Evolutionary conservation across 2,329 filamentous ascomycete species (phyloP).

Genomic region (Emericellopsis cladophorae): DNA sequence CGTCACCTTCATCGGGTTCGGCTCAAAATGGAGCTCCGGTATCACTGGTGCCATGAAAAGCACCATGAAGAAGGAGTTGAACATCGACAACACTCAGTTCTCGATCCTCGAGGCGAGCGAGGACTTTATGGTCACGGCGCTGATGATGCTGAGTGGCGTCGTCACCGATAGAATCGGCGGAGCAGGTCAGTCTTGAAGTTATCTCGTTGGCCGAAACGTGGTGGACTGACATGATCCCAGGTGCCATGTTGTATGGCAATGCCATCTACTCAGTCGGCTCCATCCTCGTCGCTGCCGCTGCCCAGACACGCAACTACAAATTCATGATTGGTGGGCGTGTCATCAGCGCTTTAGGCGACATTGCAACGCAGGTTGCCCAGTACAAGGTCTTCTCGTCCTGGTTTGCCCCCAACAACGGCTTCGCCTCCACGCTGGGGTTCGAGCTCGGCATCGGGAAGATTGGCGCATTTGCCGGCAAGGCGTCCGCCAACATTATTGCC

Average conservation of each 20-base stretch:
- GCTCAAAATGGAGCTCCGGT: conserved; percentile 40
- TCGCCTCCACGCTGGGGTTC: conserved; percentile 44
- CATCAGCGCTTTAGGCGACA: conserved; percentile 42
- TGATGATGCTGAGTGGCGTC: conserved; percentile 38
- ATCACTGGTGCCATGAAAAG: conserved; percentile 46
- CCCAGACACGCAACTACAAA: conserved; percentile 38
- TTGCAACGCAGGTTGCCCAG: conserved; percentile 47
- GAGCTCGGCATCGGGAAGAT: conserved; percentile 47
- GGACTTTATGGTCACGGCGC: conserved; percentile 43
- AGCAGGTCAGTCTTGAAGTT: conserved; percentile 19
- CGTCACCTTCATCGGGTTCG: conserved; percentile 39
- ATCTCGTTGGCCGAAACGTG: neutral
- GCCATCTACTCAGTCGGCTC: conserved; percentile 40
- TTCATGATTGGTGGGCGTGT: conserved; percentile 45
- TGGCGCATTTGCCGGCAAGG: conserved; percentile 43
- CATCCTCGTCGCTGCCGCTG: conserved; percentile 41
- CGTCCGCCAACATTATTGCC: conserved; percentile 44
- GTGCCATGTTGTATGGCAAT: conserved; percentile 43
- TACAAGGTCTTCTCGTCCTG: conserved; percentile 50
- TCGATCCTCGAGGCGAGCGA: conserved; percentile 43
- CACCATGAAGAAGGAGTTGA: conserved; percentile 42
- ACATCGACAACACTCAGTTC: conserved; percentile 44
- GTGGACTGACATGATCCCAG: conserved; percentile 6
- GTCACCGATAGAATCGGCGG: conserved; percentile 45
- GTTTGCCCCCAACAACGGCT: conserved; percentile 46